phyloP scores from a whole-genome alignment of 2,329 filamentous ascomycete species.

The Aureobasidium sp. region DNA sequence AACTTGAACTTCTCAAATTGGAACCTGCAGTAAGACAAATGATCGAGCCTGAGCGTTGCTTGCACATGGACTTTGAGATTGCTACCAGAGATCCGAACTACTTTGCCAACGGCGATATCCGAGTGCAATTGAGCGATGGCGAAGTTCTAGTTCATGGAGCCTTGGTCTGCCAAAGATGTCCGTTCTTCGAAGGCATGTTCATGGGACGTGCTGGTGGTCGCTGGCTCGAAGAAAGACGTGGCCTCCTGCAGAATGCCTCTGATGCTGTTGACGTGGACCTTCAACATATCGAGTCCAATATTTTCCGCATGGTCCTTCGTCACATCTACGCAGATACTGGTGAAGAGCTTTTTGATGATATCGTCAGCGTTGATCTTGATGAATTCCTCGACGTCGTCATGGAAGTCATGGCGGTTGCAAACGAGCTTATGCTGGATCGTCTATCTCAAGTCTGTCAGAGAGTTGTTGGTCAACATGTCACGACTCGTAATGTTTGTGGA shows the following conservation, averaged over 20 bases:
- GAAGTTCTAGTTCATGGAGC: constrained; percentile 64
- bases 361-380: constrained; percentile 63
- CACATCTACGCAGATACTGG: constrained; percentile 80
- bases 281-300: constrained; percentile 63
- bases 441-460: constrained; percentile 84
- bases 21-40: constrained; percentile 73
- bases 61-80: constrained; percentile 60
- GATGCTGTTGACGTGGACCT: constrained; percentile 65
- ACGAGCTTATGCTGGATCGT: constrained; percentile 91
- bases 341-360: constrained; percentile 69
- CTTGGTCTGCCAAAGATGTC: constrained; percentile 73
- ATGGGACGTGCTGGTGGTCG: constrained; percentile 75
- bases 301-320: constrained; percentile 70
- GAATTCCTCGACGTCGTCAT: constrained; percentile 83
- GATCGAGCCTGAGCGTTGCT: constrained; percentile 51
- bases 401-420: constrained; percentile 81
- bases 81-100: constrained; percentile 62
- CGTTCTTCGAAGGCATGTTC: constrained; percentile 87
- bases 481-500: constrained; percentile 73
- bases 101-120: constrained; percentile 69
- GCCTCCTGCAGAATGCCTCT: constrained; percentile 32
- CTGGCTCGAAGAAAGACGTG: constrained; percentile 70
- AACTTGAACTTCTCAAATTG: constrained; percentile 60
- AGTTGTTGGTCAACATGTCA: constrained; percentile 74
- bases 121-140: constrained; percentile 71